phyloP scores from a whole-genome alignment of 164 flowering plant species.

The Berberis thunbergii region DNA sequence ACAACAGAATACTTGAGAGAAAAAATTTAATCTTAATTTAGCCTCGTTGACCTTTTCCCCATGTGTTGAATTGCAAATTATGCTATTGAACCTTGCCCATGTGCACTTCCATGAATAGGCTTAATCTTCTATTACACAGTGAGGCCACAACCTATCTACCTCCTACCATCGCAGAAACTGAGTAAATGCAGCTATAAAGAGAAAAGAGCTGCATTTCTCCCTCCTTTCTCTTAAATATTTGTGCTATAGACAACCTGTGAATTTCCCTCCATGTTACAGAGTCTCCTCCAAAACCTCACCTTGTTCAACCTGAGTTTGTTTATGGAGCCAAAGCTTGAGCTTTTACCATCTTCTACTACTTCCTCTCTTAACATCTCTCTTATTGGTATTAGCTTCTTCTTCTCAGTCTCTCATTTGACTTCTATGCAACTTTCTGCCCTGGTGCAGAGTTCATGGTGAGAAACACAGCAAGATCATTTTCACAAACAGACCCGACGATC shows the following conservation, averaged over 20 bases:
- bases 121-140: background rate
- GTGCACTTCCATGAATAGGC: background rate
- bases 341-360: conserved; percentile 2
- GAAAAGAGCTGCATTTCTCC: background rate
- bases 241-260: background rate
- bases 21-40: too few species aligned
- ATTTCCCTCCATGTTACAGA: background rate
- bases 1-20: too few species aligned
- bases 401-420: conserved; percentile 25
- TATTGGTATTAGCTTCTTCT: conserved; percentile 12
- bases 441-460: conserved; percentile 52
- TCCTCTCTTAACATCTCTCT: background rate
- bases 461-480: conserved; percentile 57
- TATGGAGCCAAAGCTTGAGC: conserved; percentile 1
- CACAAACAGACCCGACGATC: conserved; percentile 39
- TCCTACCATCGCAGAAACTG: background rate
- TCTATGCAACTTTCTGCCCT: conserved; percentile 63
- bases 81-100: too few species aligned
- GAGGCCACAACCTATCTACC: conserved; percentile 3
- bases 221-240: background rate
- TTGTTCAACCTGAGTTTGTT: background rate
- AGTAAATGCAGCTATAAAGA: conserved; percentile 6
- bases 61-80: background rate
- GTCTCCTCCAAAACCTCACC: background rate
- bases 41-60: background rate